Conservation (phyloP, 1,284 basidiomycete genomes). For the Cryptococcus neoformans region DNA sequence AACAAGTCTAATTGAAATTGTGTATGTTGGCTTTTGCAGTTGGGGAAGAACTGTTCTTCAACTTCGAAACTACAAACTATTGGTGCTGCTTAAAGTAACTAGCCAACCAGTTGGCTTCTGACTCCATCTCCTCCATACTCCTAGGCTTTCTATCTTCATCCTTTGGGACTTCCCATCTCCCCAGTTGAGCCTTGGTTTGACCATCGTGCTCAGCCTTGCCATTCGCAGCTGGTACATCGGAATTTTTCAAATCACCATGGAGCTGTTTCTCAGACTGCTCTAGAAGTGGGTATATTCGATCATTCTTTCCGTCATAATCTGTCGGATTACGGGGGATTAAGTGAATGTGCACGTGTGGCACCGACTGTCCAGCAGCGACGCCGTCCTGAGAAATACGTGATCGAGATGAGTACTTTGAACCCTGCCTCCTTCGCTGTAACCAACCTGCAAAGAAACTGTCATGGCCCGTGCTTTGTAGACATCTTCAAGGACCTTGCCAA, state of each 20-base stretch:
- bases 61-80: no score
- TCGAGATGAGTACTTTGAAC: not conserved
- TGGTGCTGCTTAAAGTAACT: slow-evolving; percentile 51
- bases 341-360: slow-evolving; percentile 90
- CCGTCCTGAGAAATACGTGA: slow-evolving; percentile 62
- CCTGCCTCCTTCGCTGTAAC: slow-evolving; percentile 6
- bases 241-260: not conserved
- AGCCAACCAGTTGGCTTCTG: slow-evolving; percentile 66
- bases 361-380: slow-evolving; percentile 74
- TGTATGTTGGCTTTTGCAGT: no score
- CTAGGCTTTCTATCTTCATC: slow-evolving; percentile 68
- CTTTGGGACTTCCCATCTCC: slow-evolving; percentile 54
- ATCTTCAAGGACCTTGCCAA: slow-evolving; percentile 48
- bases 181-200: not conserved
- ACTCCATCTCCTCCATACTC: slow-evolving; percentile 67
- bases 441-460: slow-evolving; percentile 77
- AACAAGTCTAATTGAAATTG: no score
- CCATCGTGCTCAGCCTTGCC: slow-evolving; percentile 5
- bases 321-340: slow-evolving; percentile 68
- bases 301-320: slow-evolving; percentile 61
- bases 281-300: slow-evolving; percentile 73
- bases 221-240: not conserved
- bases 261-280: slow-evolving; percentile 60
- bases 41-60: no score
- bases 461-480: slow-evolving; percentile 55